Percentiles rank a stretch among this genome's conserved stretches.
These are phyloP conservation scores for Emergomyces africanus DNA, from an alignment of 2,329 filamentous ascomycete genomes.

Conservation along the genomic window DNA sequence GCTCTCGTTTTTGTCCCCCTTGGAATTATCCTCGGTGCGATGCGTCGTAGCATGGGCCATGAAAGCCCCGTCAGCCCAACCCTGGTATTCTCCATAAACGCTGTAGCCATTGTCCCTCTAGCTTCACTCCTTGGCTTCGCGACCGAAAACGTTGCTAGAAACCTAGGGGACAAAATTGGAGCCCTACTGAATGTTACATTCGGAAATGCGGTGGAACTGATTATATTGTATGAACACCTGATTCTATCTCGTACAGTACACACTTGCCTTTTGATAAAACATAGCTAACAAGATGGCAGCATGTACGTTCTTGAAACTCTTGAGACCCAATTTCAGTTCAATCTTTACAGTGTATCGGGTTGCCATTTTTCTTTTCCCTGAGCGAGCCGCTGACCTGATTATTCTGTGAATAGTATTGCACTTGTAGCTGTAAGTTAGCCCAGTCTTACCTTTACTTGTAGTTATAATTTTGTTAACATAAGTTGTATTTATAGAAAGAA, in stretches of 20 bases:
- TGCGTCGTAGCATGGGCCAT: constrained; percentile 13
- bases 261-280: background rate
- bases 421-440: constrained; percentile 47
- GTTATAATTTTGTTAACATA: background rate
- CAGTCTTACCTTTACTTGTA: background rate
- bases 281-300: constrained; percentile 22
- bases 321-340: background rate
- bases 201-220: constrained; percentile 67
- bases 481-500: constrained; percentile 43
- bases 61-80: constrained; percentile 37
- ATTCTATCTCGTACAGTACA: constrained; percentile 28
- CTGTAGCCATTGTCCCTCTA: constrained; percentile 61
- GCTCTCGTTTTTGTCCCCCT: constrained; percentile 30
- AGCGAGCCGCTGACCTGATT: background rate
- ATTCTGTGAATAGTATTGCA: constrained; percentile 50
- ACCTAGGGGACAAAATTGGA: constrained; percentile 59
- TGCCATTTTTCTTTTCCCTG: background rate
- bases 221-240: constrained; percentile 46
- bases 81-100: constrained; percentile 60
- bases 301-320: constrained; percentile 37
- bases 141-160: constrained; percentile 60
- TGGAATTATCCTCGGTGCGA: constrained; percentile 27
- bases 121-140: constrained; percentile 60
- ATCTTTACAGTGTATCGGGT: background rate
- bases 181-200: constrained; percentile 66